Evolutionary conservation across 495 filamentous ascomycete species (phyloP), one percentile per base, ranked within the genome.

Genomic region (Penicillium ucsense): DNA sequence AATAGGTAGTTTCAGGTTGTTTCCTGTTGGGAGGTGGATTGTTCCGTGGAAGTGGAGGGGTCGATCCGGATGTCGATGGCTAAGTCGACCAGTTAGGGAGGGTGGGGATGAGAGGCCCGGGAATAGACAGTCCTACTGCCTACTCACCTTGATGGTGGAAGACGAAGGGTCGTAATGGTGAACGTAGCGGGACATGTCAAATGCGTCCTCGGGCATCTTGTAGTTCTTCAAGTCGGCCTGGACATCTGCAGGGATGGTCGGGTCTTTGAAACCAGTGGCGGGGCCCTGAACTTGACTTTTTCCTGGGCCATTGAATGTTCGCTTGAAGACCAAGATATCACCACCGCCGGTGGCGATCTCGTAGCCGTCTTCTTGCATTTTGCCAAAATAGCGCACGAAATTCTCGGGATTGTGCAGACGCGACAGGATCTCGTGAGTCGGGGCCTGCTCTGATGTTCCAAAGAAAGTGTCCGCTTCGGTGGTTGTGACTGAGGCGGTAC

Each of bases 271-370:
- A 9, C 52, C 45, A 8, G 52, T 47, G n/a, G 56, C 33, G 2
- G 47, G n/a, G 20, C 20, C 20, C 20, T 20, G 20, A 2, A 11
- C 43, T 44, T 30, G 51, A 29, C 6, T 10, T 47, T 6, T 35
- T 5, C 36, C 48, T 32, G 27, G 28, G 20, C 38, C 45, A 7
- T 66, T 66, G 9, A 67, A 60, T 8, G 74, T 63, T 55, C 86
- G 84, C 47, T 78, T 78, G 55, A 90, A 88, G 0, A 92, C 77
- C 11, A 90, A 72, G 6, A 90, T 72, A 56, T 90, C 78, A 4
- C 75, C 78, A 46, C 76, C 73, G 5, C 84, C 84, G 4, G 81
- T 81, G 7, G 84, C 77, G 46, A 90, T 85, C 44, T 86, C 83
- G 51, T 83, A 90, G 2, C 86, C 87, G 36, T 84, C 72, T 8